Evolutionary conservation across 1,139 yeast species (phyloP), one percentile per base, ranked within the genome.

Genomic region (Yamadazyma sp.): DNA sequence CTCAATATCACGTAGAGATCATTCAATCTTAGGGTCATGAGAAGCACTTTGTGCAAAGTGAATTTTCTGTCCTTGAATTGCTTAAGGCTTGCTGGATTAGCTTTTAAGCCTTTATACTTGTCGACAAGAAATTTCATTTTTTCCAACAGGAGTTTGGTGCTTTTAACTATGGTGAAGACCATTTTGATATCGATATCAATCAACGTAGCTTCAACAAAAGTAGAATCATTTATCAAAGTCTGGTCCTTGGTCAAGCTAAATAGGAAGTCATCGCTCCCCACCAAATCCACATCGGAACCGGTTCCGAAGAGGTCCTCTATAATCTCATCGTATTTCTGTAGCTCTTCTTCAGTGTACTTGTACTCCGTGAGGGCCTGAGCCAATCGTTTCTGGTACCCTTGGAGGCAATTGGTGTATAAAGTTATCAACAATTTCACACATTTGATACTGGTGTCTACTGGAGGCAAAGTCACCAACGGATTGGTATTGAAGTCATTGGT

Each of bases 361-460:
- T 57, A 43, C 72, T 81, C 31, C 54, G 31, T 37, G 3, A 63
- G 58, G 1, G 80, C 74, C 41, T 61, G 73, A 16, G 60, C 66
- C 38, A 77, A 52, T 39, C 73, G 67, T 43, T 68, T 73, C 39
- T 70, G 67, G 49, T 79, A 79, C 0, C 81, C 76, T 16, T 64
- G 64, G 10, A 69, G 55, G 11, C 83, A 70, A 39, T 66, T 70
- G 5, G 47, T 39, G 34, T 69, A 58, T 36, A 77, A 58, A 0
- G 54, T 40, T 32, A 65, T 69, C 30, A 77, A 56, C 15, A 66
- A 54, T 36, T 58, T 61, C 23, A 75, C 48, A 33, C 75, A 63
- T 33, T 66, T 69, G 14, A 56, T 31, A 2, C 69, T 63, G 11
- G 55, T 50, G 18, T 59, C 56, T 2, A 51, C 42, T 4, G 54